Evolutionary conservation across 2,329 filamentous ascomycete species (phyloP), one percentile per base, ranked within the genome.

Genomic region (Nemania diffusa): DNA sequence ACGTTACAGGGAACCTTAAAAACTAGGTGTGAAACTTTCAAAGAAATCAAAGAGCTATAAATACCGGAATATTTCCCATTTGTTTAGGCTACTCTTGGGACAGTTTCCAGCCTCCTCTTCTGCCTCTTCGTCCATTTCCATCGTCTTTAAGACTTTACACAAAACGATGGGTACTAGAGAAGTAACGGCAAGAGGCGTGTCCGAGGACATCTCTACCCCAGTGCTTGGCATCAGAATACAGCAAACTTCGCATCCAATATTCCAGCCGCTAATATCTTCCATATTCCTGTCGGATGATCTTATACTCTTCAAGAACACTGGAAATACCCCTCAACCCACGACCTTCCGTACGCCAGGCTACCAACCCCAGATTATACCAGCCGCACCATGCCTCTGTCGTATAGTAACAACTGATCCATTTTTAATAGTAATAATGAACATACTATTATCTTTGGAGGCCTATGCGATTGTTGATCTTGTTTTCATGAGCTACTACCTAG

Each of bases 251-350:
- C 37, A 40, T 40, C 37, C 11, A 40, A 40, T 40, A 17, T 40
- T 40, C 37, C 37, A 15, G 37, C 15, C 37, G 37, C 11, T 17
- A 40, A 40, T 40, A 40, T 40, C 37, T 15, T 40, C 37, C 37
- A 40, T 48, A 48, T 24, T 20, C n/a, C 20, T 22, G 44, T 11
- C 22, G 44, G 44, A 48, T 17, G 44, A 48, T 24, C 44, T 48
- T 24, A 24, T 48, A 48, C n/a, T 48, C 44, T 48, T 24, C 44
- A 48, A 48, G 44, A n/a, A 48, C 44, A 48, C 44, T 48, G n/a
- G 44, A 48, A 48, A 17, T 22, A 9, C n/a, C 22, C 4, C 44
- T 20, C 44, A 17, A 24, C 44, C 44, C 22, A 24, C 22, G 44
- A 48, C 44, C 20, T 24, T 48, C 17, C 44, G 20, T 48, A 48